Base-by-base conservation (phyloP, 2,329 filamentous ascomycete genomes). In the Mollisiaceae sp. region DNA sequence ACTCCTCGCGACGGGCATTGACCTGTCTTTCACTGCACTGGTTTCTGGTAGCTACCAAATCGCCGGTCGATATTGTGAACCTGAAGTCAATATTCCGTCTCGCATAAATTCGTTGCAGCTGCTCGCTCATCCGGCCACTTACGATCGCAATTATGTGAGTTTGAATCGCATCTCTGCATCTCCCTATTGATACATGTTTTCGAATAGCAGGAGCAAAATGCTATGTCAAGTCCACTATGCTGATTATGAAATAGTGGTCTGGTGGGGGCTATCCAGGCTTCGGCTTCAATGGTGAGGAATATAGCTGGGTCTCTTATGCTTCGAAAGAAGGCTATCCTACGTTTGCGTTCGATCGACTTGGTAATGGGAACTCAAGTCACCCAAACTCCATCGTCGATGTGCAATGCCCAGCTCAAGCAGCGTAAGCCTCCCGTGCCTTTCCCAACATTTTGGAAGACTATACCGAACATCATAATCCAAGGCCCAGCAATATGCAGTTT, bases 401-500 rank as follows among this genome's bases (percentile, higher is more conserved):
- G 4, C 73, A 75, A 62, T 64, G 60, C 18, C 66, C 69, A 14
- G 60, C 71, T n/a, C 69, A 76, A 36, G 65, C 73, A 45, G 74
- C 71, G 50, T 54, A 32, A 54, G 50, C 18, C 11, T 14, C 8
- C 15, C 27, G 1, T 22, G 8, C 24, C 45, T 11, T 20, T 24
- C 45, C 8, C 14, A 4, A 5, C 8, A 11, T 32, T 32, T 32
- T 32, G 27, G 27, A 32, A 32, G 27, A 32, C 6, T 32, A 32
- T 32, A 32, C 6, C 27, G 6, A 6, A 3, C 27, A 3, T 32
- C 27, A 6, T 32, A 3, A 32, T 32, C 27, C 27, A 32, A 32
- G 27, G 6, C 27, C 27, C 27, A 32, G 27, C 27, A 32, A 32
- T 32, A 3, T 32, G 27, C 27, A 32, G 27, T 32, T 32, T 32